phyloP scores from a whole-genome alignment of 2,329 filamentous ascomycete genomes.

The Arachnomyces sp. region DNA sequence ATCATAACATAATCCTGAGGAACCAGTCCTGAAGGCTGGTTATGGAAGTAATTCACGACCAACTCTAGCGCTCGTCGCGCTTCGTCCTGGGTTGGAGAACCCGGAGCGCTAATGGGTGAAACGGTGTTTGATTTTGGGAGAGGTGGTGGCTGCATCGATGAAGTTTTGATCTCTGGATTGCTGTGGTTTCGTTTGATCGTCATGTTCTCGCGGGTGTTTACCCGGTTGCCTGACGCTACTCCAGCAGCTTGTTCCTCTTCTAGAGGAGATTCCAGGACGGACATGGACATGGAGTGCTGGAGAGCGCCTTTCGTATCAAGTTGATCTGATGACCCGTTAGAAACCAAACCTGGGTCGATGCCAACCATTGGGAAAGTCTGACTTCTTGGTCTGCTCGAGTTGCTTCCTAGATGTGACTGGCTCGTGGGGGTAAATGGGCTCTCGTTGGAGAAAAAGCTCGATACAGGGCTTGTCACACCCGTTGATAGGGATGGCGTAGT shows the following conservation, averaged over 20 bases:
- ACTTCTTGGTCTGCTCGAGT: conserved; percentile 69
- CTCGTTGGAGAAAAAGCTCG: conserved; percentile 71
- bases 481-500: conserved; percentile 62
- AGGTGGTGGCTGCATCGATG: conserved; percentile 32
- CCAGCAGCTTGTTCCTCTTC: conserved; percentile 34
- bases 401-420: conserved; percentile 42
- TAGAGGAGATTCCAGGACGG: conserved; percentile 44
- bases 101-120: conserved; percentile 50
- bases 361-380: conserved; percentile 71
- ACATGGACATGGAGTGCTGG: conserved; percentile 31
- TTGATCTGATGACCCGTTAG: conserved; percentile 45
- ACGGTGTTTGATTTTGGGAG: conserved; percentile 32
- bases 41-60: conserved; percentile 71
- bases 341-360: conserved; percentile 44
- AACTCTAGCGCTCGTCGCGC: conserved; percentile 73
- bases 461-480: conserved; percentile 63
- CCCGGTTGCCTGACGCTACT: conserved; percentile 22
- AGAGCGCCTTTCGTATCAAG: conserved; percentile 46
- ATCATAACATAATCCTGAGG: conserved; percentile 74
- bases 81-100: conserved; percentile 73
- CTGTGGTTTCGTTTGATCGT: conserved; percentile 38
- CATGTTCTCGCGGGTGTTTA: conserved; percentile 16
- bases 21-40: conserved; percentile 58
- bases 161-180: conserved; percentile 36
- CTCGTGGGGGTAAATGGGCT: conserved; percentile 56